Conservation (phyloP, 2,329 filamentous ascomycete genomes). For the Microcyclosporella mali region DNA sequence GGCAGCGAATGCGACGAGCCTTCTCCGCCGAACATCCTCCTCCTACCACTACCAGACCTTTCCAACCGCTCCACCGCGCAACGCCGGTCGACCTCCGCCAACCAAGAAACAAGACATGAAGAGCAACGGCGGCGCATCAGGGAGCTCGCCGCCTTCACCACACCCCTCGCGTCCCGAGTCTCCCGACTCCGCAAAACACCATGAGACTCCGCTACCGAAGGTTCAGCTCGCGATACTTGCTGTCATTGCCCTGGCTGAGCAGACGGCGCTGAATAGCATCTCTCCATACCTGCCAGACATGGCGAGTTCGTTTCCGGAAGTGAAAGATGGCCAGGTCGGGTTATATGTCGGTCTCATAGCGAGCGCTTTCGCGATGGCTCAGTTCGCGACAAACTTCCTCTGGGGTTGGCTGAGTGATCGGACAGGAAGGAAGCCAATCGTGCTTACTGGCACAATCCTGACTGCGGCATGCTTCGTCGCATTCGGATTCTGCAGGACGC, state of each 20-base stretch:
- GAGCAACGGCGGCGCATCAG: conserved; percentile 13
- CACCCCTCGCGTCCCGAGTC: conserved; percentile 11
- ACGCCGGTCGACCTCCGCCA: conserved; percentile 50
- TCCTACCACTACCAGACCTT: conserved; percentile 73
- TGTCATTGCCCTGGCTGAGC: conserved; percentile 82
- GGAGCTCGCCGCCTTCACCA: conserved; percentile 8
- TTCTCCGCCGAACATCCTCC: conserved; percentile 44
- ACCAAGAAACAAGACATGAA: conserved; percentile 14
- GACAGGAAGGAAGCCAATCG: conserved; percentile 74
- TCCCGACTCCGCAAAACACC: conserved; percentile 24
- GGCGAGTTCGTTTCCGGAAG: conserved; percentile 77
- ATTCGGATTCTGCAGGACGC: conserved; percentile 78
- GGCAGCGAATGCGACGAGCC: not conserved
- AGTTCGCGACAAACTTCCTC: conserved; percentile 85
- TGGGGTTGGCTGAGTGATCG: conserved; percentile 81
- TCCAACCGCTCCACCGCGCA: conserved; percentile 65
- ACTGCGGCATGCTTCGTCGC: conserved; percentile 73
- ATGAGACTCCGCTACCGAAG: conserved; percentile 70
- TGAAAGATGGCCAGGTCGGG: conserved; percentile 64
- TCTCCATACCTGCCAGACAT: conserved; percentile 91
- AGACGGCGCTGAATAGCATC: conserved; percentile 95
- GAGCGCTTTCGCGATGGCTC: conserved; percentile 84
- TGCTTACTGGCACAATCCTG: conserved; percentile 73
- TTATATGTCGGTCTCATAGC: conserved; percentile 87
- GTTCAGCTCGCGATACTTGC: conserved; percentile 79